A percentile compares a stretch with the other conserved stretches of the same genome.
Evolutionary conservation across 2,329 filamentous ascomycete species (phyloP).

Genomic region (Epichloe sp.): DNA sequence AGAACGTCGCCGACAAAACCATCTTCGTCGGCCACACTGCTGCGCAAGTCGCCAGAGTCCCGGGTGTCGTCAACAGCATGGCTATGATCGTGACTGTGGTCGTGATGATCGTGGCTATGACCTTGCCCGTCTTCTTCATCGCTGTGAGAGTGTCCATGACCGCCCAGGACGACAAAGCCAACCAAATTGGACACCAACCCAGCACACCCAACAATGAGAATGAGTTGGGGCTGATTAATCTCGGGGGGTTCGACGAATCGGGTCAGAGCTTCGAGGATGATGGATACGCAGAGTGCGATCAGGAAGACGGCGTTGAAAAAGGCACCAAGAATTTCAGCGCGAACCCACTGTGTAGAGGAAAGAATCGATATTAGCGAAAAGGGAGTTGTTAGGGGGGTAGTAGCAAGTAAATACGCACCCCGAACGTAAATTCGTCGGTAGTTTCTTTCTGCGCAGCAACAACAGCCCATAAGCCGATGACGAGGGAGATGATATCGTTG

Average conservation of each 20-base stretch:
- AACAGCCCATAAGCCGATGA: constrained; percentile 91
- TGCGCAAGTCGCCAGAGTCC: constrained; percentile 23
- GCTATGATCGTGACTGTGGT: constrained; percentile 23
- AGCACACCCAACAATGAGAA: constrained; percentile 77
- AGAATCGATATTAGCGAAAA: constrained; percentile 11
- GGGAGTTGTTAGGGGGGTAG: background rate
- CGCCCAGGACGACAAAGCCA: constrained; percentile 82
- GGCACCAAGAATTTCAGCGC: constrained; percentile 90
- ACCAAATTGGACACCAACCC: constrained; percentile 81
- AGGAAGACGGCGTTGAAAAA: constrained; percentile 97
- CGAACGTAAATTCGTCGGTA: constrained; percentile 90
- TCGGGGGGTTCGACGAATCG: constrained; percentile 84
- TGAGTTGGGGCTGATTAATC: constrained; percentile 72
- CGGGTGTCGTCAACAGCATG: constrained; percentile 40
- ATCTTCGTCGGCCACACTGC: constrained; percentile 39
- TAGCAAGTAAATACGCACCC: constrained; percentile 40
- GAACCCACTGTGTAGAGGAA: constrained; percentile 58
- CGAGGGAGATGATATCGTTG: constrained; percentile 91
- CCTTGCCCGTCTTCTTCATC: constrained; percentile 40
- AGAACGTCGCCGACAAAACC: constrained; percentile 48
- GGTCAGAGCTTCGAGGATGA: constrained; percentile 88
- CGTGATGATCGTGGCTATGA: constrained; percentile 30
- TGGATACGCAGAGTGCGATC: constrained; percentile 89
- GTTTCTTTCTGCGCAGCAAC: constrained; percentile 72
- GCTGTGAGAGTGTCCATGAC: constrained; percentile 77